These are phyloP conservation scores for Phytophthora aleatoria DNA, from an alignment of 352 stramenopile species.

Conservation along the genomic window DNA sequence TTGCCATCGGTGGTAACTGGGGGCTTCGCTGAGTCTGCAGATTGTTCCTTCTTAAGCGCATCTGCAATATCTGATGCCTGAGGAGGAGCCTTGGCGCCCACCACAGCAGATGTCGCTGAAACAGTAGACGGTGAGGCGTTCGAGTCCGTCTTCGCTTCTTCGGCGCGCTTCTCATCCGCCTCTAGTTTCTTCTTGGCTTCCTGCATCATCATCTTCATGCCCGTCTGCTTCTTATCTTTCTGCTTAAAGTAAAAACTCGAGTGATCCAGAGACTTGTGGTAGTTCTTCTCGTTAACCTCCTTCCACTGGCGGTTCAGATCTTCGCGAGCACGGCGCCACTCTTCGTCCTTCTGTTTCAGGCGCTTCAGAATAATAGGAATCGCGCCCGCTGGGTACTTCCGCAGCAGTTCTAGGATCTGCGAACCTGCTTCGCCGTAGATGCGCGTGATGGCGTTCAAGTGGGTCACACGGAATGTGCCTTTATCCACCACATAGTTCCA, in stretches of 20 bases:
- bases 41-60: slow-evolving; percentile 66
- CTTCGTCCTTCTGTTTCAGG: slow-evolving; percentile 98
- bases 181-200: slow-evolving; percentile 88
- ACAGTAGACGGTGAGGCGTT: slow-evolving; percentile 31
- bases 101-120: slow-evolving; percentile 27
- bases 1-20: slow-evolving; percentile 10
- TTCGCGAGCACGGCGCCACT: slow-evolving; percentile 94
- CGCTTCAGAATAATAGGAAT: slow-evolving; percentile 98
- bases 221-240: slow-evolving; percentile 97
- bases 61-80: slow-evolving; percentile 65
- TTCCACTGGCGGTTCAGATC: slow-evolving; percentile 98
- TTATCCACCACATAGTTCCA: slow-evolving; percentile 95
- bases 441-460: slow-evolving; percentile 97
- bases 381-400: slow-evolving; percentile 95
- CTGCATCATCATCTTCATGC: slow-evolving; percentile 93
- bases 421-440: slow-evolving; percentile 96
- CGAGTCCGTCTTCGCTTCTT: slow-evolving; percentile 34
- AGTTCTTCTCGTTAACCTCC: slow-evolving; percentile 97
- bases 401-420: slow-evolving; percentile 94
- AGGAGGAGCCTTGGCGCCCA: slow-evolving; percentile 38
- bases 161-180: slow-evolving; percentile 51
- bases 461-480: slow-evolving; percentile 93
- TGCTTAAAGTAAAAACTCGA: slow-evolving; percentile 99
- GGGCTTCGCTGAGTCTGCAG: slow-evolving; percentile 10
- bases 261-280: slow-evolving; percentile 99